These are phyloP conservation scores for Apiotrichum veenhuisii DNA, from an alignment of 1,284 basidiomycete genomes.

Conservation along the genomic window DNA sequence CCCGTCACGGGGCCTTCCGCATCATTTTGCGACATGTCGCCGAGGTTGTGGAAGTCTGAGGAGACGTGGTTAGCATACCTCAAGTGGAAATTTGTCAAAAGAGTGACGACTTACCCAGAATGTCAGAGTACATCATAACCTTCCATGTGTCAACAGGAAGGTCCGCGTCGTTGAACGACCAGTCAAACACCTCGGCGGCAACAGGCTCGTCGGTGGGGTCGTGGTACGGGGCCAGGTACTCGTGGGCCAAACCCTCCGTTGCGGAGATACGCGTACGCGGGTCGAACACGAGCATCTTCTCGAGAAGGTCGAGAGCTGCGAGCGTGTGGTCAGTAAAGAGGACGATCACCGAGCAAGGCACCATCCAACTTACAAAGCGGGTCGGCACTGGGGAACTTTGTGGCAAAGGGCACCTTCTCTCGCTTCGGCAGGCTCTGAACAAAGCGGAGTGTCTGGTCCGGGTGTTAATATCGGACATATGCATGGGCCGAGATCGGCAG, in stretches of 20 bases:
- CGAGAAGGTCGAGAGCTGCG: slow-evolving; percentile 86
- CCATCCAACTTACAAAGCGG: slow-evolving; percentile 74
- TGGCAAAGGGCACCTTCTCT: slow-evolving; percentile 88
- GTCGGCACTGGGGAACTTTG: slow-evolving; percentile 88
- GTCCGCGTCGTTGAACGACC: slow-evolving; percentile 99
- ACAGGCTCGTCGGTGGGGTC: slow-evolving; percentile 97
- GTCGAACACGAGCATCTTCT: slow-evolving; percentile 99
- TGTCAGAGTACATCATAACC: slow-evolving; percentile 97
- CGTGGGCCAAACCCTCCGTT: slow-evolving; percentile 82
- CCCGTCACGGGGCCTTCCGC: slow-evolving; percentile 48
- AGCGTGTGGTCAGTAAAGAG: background rate
- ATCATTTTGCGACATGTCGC: slow-evolving; percentile 47
- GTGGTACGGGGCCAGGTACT: slow-evolving; percentile 96
- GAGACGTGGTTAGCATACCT: slow-evolving; percentile 3
- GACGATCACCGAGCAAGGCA: background rate
- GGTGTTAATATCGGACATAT: too few relatives aligned
- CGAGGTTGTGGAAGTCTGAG: slow-evolving; percentile 55
- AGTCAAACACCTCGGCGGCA: slow-evolving; percentile 93
- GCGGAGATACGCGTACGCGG: slow-evolving; percentile 95
- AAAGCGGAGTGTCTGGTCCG: slow-evolving; percentile 85
- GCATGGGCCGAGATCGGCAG: background rate
- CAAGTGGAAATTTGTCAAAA: background rate
- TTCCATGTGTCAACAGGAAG: slow-evolving; percentile 99
- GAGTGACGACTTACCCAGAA: slow-evolving; percentile 64
- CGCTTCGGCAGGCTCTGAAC: slow-evolving; percentile 96